Conservation (phyloP, 441 rosid genomes). For the Mallotus japonicus region DNA sequence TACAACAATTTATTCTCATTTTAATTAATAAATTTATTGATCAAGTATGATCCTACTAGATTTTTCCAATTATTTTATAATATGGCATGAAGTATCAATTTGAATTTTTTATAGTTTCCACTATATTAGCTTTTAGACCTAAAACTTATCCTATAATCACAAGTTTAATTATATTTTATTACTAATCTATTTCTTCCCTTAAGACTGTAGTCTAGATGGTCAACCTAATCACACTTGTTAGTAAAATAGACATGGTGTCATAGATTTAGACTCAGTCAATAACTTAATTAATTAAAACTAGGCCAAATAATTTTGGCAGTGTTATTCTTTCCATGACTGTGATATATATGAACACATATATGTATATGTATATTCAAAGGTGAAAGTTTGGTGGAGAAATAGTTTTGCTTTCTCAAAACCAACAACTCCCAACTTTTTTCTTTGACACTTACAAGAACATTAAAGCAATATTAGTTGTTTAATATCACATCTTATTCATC, state of each 20-base stretch:
- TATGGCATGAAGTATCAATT: slow-evolving; percentile 15
- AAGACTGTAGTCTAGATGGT: slow-evolving; percentile 29
- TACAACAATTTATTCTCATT: slow-evolving; percentile 33
- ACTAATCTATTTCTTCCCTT: neutral
- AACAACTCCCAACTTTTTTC: slow-evolving; percentile 10
- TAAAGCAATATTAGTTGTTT: neutral
- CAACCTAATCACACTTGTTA: slow-evolving; percentile 27
- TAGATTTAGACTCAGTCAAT: slow-evolving; percentile 32
- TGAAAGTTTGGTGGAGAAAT: slow-evolving; percentile 10
- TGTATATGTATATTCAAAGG: neutral
- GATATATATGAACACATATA: neutral
- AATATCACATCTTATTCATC: neutral
- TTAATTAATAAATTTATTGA: neutral
- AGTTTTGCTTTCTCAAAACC: slow-evolving; percentile 13
- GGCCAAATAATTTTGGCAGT: neutral
- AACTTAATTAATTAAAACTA: neutral
- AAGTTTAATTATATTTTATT: slow-evolving; percentile 7
- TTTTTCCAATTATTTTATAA: slow-evolving; percentile 13
- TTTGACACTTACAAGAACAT: slow-evolving; percentile 12
- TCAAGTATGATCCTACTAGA: slow-evolving; percentile 27
- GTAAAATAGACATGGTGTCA: slow-evolving; percentile 4
- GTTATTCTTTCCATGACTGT: neutral
- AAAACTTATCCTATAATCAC: slow-evolving; percentile 22
- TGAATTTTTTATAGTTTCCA: slow-evolving; percentile 1
- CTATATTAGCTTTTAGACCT: neutral